Base-by-base conservation (phyloP, 768 basidiomycete genomes). In the Kwoniella shandongensis region DNA sequence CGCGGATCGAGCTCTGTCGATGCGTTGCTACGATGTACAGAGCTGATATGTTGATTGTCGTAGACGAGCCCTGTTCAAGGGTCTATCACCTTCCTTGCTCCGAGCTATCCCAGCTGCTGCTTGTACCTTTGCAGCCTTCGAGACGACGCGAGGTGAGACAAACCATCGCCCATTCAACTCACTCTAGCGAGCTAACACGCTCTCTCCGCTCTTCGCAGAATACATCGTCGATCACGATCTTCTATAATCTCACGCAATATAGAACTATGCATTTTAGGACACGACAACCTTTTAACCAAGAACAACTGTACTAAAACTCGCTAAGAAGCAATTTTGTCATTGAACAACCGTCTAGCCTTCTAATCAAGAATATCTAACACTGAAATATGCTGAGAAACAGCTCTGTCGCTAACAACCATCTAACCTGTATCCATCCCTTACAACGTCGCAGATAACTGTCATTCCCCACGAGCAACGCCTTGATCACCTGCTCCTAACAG, bases 71-170 rank as follows among this genome's bases (percentile, higher is more conserved):
- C 56, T 74, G 13, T 74, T 71, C 57, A 54, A 61, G 52, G 73
- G 75, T 26, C 40, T 76, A 4, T 57, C 65, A 12, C 75, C 75
- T 7, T 67, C 62, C 44, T 44, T 77, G 49, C 58, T 66, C 15
- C 30, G 45, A 62, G 91, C 90, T 76, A 90, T 93, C 67, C 92
- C 92, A 13, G 89, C 92, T 4, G 91, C 91, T 12, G 92, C 85
- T 40, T 86, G 86, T 63, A 96, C 92, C 2, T 94, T 96, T 64
- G 86, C 88, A 11, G 88, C 88, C 0, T 96, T 88, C 68, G 91
- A 96, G 74, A 69, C 92, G 25, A 89, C 86, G 0, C 78, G 89
- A 79, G 77, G 75, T 77, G 51, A 59, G 73, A 57, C 13, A 15
- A 20, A 15, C 13, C 17, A 23, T 25, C 13, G 38, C 6, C 15